Base-by-base conservation (phyloP, 371 early-diverging fungal species). In the Sporodiniella umbellata region DNA sequence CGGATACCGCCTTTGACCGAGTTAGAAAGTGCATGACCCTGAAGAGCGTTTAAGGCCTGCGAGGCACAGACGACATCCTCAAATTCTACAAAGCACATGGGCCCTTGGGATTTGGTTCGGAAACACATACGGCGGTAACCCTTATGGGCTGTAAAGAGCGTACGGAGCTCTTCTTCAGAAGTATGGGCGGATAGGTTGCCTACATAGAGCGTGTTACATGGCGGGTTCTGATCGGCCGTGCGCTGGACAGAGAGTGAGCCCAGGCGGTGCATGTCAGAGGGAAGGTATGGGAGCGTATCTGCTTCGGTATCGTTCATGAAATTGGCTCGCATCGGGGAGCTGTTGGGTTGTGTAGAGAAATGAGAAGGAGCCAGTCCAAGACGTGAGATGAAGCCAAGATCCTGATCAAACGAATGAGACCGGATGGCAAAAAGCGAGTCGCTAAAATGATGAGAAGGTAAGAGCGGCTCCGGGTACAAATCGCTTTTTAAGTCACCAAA, bases 121-220 rank as follows among this genome's bases (percentile, higher is more conserved):
- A 90, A 94, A 45, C 87, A 86, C 72, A 97, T 75, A 22, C 96
- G 86, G 54, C 89, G 87, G 80, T 88, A 97, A 1, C 96, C 95
- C 28, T 73, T 66, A 53, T 89, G 86, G 8, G 66, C 61, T 10
- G 80, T 72, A 71, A 97, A 97, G 38, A 95, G 49, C 28, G 72
- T 72, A 14, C 89, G 83, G 46, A 97, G 75, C 64, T 97, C 98
- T 12, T 91, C 92, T 66, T 95, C 96, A 33, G 70, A 80, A 2
- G 95, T 85, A 61, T 86, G 80, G 45, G 80, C 72, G 2, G 95
- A 93, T 33, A 97, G 70, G 63, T 95, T 95, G 35, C 96, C 96
- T n/a, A 97, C 94, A 60, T 96, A 95, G 17, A 95, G 75, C 3
- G 96, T 95, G 67, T 97, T 97, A 78, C 98, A 95, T 0, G 96